Evolutionary conservation across 345 rosid genomes (phyloP), one percentile per base, ranked within the genome.

Genomic region (Linum tenue): DNA sequence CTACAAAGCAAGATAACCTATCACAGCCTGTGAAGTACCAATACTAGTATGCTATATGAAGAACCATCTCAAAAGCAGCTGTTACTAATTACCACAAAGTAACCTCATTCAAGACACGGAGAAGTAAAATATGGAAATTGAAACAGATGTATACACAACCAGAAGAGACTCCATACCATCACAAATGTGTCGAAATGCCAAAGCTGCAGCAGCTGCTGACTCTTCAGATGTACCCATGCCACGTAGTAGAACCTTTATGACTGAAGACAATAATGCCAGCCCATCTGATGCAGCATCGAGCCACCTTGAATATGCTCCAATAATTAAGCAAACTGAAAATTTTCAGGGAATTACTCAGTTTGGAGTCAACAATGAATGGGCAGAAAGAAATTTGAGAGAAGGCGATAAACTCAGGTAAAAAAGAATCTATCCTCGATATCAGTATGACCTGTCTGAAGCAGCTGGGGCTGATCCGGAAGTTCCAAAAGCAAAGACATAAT

Each of bases 291-390:
- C 87, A 70, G 90, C 79, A 79, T 88, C 80, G 63, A 95, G 90
- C 99, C 99, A 95, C 73, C 84, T 95, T 69, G 99, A 95, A 74
- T 91, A 91, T 67, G 94, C 97, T 71, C 99, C 99, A 80, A 91
- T 80, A 17, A 89, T 91, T 70, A 95, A 81, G 87, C 99, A 95
- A 70, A 90, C 99, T 94, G 91, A 81, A 75, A 79, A 48, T 64
- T 64, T 71, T 60, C 69, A 56, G 61, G 7, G 63, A 60, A 50
- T 41, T 55, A 70, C 51, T 14, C 41, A 50, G 44, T 40, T 50
- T 61, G 68, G 35, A 37, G 55, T 56, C 31, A 65, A 57, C 35
- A 12, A 48, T 15, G 14, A 43, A 48, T 12, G 3, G 14, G 14
- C 14, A 15, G 53, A 48, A 48, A 15, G 15, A 41, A 48, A 48